Base-by-base conservation (phyloP, 495 filamentous ascomycete genomes). In the Penicillium dipodomyicola region DNA sequence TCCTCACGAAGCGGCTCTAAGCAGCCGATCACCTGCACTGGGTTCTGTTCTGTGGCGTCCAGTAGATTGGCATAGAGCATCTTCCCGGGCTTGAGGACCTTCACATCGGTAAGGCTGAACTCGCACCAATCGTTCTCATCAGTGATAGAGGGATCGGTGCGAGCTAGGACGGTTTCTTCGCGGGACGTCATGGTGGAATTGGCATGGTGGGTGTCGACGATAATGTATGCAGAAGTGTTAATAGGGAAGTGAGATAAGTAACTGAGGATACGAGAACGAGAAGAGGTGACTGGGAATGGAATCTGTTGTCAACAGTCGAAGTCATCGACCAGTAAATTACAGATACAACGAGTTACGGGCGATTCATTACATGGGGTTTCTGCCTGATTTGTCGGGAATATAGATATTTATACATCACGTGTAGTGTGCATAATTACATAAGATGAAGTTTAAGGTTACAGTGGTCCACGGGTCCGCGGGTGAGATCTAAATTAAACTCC, bases 51-150 rank as follows among this genome's bases (percentile, higher is more conserved):
- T 39, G 79, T 73, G 17, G 82, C 81, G 9, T 73, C 67, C 15
- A 87, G 74, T 14, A 87, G 63, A 62, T 79, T 83, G 40, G 78
- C 78, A 58, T 73, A 76, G 20, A 75, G 70, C 42, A 73, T 74
- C 62, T 80, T 82, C 20, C 75, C 72, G 35, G 74, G 72, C 23
- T 77, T 68, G 57, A 77, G 65, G 41, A 86, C 73, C 56, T 77
- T 75, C 58, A 79, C 82, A 45, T 84, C 77, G 47, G 67, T 74
- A 39, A 87, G 69, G 32, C 67, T 62, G 65, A 83, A 85, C 54
- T 81, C 78, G 46, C 79, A 77, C 82, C 82, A 85, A 59, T 84
- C 77, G 67, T 86, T 84, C 67, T 83, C 72, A 70, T 83, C 77
- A 39, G 67, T 58, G 58, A 84, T 59, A 54, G 78, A 76, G 56